Evolutionary conservation across 148 eudicot species (phyloP), one percentile per base, ranked within the genome.

Genomic region (Rhododendron ovatum): DNA sequence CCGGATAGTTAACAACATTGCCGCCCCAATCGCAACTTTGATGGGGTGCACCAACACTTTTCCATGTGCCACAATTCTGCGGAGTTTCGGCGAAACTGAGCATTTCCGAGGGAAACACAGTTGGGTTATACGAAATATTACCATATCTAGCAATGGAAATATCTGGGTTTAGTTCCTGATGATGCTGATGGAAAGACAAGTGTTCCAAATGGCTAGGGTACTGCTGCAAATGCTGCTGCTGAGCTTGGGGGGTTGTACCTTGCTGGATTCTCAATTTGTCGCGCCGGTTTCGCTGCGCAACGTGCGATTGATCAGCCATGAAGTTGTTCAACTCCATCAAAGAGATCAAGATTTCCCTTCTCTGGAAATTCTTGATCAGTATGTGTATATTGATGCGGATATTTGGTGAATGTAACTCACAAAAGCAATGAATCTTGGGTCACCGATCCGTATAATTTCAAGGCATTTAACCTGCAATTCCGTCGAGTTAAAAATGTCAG

Each of bases 251-350:
- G 26, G n/a, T 1, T 22, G 47, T 51, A 78, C 73, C 79, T 20
- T 90, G 88, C 69, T 87, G 92, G 82, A 91, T 30, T 43, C 93
- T 83, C 69, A 91, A 71, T 78, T 91, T 91, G 51, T 87, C 87
- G 7, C 89, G 90, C 22, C 91, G 92, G 87, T 89, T 89, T 87
- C 88, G 85, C 73, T 89, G 92, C 0, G 92, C 90, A 12, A 89
- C 88, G 57, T 91, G 92, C 2, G 87, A 81, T 61, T 90, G 76
- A 71, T 71, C 90, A 7, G 85, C 35, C 84, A 87, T 83, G 18
- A 90, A 88, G 81, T 87, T 88, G 76, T 71, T 84, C 87, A 86
- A 83, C 65, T 90, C 92, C 92, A 88, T 88, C 86, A 39, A 76
- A 86, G 13, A 65, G 18, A 20, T 30, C 71, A 63, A 63, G 30